A percentile compares a stretch with the other conserved stretches of the same genome.
phyloP scores from a whole-genome alignment of 345 rosid species.

The Angophora floribunda region DNA sequence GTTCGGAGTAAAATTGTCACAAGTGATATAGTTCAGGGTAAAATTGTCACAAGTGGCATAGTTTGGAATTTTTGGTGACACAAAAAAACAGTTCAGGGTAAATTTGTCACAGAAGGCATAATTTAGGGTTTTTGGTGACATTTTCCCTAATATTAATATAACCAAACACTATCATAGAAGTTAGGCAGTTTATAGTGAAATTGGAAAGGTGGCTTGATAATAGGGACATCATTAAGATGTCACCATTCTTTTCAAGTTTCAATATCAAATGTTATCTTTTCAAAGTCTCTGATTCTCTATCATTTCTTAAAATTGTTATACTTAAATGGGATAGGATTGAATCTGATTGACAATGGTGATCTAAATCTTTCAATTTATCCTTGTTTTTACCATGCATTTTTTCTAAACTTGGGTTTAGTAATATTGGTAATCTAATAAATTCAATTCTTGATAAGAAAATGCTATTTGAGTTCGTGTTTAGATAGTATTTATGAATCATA shows the following conservation, averaged over 20 bases:
- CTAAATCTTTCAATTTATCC: not conserved
- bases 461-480: not conserved
- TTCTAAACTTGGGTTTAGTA: not conserved
- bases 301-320: not conserved
- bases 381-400: not conserved
- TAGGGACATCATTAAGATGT: not conserved
- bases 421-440: not conserved
- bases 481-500: not conserved
- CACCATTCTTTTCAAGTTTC: not conserved
- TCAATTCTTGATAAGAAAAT: not conserved
- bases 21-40: no score
- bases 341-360: not conserved
- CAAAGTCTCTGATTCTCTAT: not conserved
- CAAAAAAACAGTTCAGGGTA: no score
- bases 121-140: no score
- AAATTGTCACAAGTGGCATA: no score
- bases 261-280: not conserved
- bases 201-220: not conserved
- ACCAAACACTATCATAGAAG: not conserved
- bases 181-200: not conserved
- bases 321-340: not conserved
- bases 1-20: no score
- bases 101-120: no score
- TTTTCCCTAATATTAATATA: no score
- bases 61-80: no score